These are phyloP conservation scores for Abrus pulchellus DNA, from an alignment of 306 rosid genomes.

Conservation along the genomic window DNA sequence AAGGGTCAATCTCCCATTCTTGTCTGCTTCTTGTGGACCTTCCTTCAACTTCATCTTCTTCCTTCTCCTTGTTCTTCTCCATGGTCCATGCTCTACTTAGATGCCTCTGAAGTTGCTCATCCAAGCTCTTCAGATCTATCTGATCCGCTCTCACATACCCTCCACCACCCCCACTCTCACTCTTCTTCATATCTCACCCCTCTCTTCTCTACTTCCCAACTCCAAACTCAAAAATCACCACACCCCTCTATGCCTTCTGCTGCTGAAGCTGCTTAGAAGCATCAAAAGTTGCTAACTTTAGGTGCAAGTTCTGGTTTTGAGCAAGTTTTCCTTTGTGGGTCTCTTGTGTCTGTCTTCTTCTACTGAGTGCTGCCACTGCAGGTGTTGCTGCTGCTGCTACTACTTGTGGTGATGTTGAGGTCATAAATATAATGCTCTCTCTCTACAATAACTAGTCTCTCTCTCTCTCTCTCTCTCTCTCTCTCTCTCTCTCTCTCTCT, in stretches of 20 bases:
- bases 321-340: conserved; percentile 45
- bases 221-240: conserved; percentile 18
- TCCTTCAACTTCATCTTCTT: conserved; percentile 58
- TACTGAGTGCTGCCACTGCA: conserved; percentile 24
- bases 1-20: conserved; percentile 99
- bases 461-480: conserved; percentile 9
- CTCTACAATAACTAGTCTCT: conserved; percentile 36
- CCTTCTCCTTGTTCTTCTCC: conserved; percentile 87
- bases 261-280: conserved; percentile 18
- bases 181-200: conserved; percentile 71
- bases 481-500: conserved; percentile 62
- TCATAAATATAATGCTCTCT: conserved; percentile 53
- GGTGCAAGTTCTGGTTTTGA: conserved; percentile 43
- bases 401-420: conserved; percentile 40
- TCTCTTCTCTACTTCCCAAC: neutral
- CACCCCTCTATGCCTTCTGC: conserved; percentile 36
- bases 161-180: conserved; percentile 76
- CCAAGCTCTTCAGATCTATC: conserved; percentile 98
- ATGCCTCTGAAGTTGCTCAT: conserved; percentile 97
- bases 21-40: conserved; percentile 65
- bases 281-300: conserved; percentile 39
- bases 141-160: conserved; percentile 98
- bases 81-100: conserved; percentile 87
- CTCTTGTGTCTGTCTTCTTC: conserved; percentile 20
- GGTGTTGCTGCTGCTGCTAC: conserved; percentile 9